phyloP scores from a whole-genome alignment of 2,329 filamentous ascomycete genomes.

The Davidsoniella neocaledoniae region DNA sequence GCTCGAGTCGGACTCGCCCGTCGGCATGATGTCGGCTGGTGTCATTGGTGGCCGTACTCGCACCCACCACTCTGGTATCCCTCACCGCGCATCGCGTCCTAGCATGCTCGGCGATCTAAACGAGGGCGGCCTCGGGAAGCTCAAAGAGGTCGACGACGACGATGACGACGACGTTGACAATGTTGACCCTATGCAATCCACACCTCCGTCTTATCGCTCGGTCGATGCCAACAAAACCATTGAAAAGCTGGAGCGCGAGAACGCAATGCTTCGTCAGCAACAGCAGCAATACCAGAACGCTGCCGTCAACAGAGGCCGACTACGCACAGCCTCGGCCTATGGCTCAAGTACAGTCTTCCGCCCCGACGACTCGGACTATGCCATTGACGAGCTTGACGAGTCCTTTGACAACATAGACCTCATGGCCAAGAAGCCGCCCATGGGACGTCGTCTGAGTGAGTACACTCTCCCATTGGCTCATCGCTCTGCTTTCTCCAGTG shows the following conservation, averaged over 20 bases:
- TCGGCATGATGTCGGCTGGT: conserved; percentile 27
- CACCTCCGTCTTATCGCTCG: conserved; percentile 30
- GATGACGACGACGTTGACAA: conserved; percentile 47
- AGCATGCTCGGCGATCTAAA: conserved; percentile 62
- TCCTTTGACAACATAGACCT: conserved; percentile 32
- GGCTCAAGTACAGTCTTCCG: conserved; percentile 31
- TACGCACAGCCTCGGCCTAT: conserved; percentile 30
- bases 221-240: conserved; percentile 42
- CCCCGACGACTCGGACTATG: conserved; percentile 49
- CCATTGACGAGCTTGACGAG: conserved; percentile 57
- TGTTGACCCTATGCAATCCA: conserved; percentile 30
- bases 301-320: conserved; percentile 16
- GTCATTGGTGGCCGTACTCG: conserved; percentile 36
- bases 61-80: conserved; percentile 44
- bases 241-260: conserved; percentile 44
- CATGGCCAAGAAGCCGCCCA: conserved; percentile 27
- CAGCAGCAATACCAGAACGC: conserved; percentile 34
- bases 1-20: conserved; percentile 49
- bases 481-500: conserved; percentile 33
- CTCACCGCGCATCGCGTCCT: conserved; percentile 65
- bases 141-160: conserved; percentile 54
- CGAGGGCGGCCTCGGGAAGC: conserved; percentile 46
- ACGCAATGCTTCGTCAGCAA: conserved; percentile 43
- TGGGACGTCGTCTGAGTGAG: conserved; percentile 40
- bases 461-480: conserved; percentile 28